phyloP scores from a whole-genome alignment of 495 filamentous ascomycete genomes.

The Tuber melanosporum region DNA sequence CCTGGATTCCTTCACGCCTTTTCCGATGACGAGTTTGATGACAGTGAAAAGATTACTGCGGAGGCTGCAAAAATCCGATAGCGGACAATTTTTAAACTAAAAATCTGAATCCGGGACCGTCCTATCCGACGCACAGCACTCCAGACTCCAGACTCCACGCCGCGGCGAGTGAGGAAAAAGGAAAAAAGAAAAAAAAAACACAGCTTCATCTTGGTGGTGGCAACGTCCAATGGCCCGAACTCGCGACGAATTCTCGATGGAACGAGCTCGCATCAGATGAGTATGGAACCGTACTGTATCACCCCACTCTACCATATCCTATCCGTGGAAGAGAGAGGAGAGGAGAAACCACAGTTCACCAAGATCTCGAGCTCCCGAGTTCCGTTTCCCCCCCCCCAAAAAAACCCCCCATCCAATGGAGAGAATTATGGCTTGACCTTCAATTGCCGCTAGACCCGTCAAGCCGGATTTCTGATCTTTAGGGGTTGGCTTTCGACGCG shows the following conservation, averaged over 20 bases:
- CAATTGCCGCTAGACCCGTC: not conserved
- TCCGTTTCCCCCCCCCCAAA: too few relatives aligned
- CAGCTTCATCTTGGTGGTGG: not conserved
- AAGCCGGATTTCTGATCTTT: not conserved
- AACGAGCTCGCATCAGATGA: not conserved
- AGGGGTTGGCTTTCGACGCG: not conserved
- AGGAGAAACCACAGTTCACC: not conserved
- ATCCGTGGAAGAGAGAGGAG: not conserved
- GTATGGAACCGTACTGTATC: not conserved
- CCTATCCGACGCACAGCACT: not conserved
- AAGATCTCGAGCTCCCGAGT: not conserved
- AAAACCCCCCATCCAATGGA: not conserved
- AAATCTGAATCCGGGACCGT: not conserved
- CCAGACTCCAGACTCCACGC: not conserved
- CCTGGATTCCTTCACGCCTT: not conserved
- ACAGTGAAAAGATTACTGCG: not conserved
- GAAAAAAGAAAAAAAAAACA: not conserved
- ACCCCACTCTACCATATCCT: not conserved
- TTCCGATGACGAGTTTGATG: not conserved
- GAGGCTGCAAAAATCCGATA: not conserved
- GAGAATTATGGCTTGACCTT: not conserved
- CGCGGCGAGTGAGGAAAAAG: not conserved
- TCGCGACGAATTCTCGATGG: not conserved
- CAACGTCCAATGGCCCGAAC: not conserved
- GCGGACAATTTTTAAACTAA: not conserved